These are phyloP conservation scores for Geranomyces michiganensis DNA, from an alignment of 192 early-diverging fungal species.

Conservation along the genomic window DNA sequence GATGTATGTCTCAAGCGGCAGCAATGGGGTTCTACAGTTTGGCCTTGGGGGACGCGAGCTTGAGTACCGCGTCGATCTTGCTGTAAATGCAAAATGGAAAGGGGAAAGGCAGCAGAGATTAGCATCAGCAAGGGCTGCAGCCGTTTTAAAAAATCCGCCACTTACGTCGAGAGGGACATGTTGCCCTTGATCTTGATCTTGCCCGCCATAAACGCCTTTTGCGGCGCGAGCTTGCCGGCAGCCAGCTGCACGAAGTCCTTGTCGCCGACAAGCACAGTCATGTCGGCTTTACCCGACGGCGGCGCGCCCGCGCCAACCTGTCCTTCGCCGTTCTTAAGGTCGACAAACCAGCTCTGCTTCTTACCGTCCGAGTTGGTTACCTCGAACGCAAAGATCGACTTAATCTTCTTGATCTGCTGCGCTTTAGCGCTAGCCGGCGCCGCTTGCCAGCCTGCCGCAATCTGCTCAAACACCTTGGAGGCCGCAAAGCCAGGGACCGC, in stretches of 20 bases:
- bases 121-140: too few relatives aligned
- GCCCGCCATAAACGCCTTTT: conserved; percentile 90
- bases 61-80: conserved; percentile 28
- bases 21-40: conserved; percentile 5
- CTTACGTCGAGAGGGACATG: conserved; percentile 48
- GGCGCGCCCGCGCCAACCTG: conserved; percentile 63
- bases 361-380: conserved; percentile 76
- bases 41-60: conserved; percentile 27
- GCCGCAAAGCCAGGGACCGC: conserved; percentile 74
- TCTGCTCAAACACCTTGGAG: conserved; percentile 71
- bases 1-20: neutral
- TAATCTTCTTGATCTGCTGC: conserved; percentile 50
- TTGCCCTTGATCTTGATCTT: conserved; percentile 81
- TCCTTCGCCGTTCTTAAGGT: conserved; percentile 68
- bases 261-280: conserved; percentile 73
- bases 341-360: conserved; percentile 79
- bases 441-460: conserved; percentile 50
- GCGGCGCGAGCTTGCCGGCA: conserved; percentile 82
- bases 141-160: neutral
- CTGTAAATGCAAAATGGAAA: conserved; percentile 2
- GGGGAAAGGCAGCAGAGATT: too few relatives aligned
- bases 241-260: conserved; percentile 81
- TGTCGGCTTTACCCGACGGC: conserved; percentile 70
- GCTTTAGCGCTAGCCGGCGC: conserved; percentile 9
- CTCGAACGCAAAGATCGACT: conserved; percentile 87